Evolutionary conservation across 75 land plant genomes (phyloP), one percentile per base, ranked within the genome.

Genomic region (Picea sitchensis): DNA sequence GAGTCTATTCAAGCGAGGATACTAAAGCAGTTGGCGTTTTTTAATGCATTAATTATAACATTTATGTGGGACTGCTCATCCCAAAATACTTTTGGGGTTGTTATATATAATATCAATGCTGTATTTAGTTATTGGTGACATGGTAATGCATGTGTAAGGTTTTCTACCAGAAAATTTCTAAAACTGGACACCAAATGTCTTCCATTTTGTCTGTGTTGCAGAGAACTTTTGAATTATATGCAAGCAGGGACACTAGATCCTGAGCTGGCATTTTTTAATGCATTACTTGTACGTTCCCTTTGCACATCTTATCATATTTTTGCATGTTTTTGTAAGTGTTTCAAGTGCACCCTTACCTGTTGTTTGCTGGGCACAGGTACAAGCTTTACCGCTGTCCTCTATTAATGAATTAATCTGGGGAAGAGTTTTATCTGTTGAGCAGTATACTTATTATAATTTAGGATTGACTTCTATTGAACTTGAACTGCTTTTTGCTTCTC

Each of bases 201-300:
- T 73, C 21, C 44, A 44, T 12, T 38, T 17, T 21, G n/a, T 77
- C 71, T 79, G 8, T 81, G 47, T 82, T 91, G 71, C 89, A 96
- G 99, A 86, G 95, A 94, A 78, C 91, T 96, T 59, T 80, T 96
- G 36, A 78, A 83, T 57, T 78, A 81, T 14, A 87, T 96, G 92
- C 97, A 94, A 84, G 84, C 88, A 41, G 99, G 97, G 58, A 87
- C 86, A 11, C 68, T 96, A 69, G 84, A 84, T 59, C 99, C 97
- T 7, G 99, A 96, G 84, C 73, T 89, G 63, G 94, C 93, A 23
- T 87, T 96, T 81, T 87, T 94, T 26, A 92, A 94, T 84, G 97
- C 99, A 31, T 85, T 85, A 58, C 94, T 96, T 65, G 97, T 96
- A 81, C 57, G 81, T 51, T 36, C 18, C 63, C 36, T 36, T 54